These are phyloP conservation scores for Cercospora sp. DNA, from an alignment of 2,329 filamentous ascomycete species.

Conservation along the genomic window DNA sequence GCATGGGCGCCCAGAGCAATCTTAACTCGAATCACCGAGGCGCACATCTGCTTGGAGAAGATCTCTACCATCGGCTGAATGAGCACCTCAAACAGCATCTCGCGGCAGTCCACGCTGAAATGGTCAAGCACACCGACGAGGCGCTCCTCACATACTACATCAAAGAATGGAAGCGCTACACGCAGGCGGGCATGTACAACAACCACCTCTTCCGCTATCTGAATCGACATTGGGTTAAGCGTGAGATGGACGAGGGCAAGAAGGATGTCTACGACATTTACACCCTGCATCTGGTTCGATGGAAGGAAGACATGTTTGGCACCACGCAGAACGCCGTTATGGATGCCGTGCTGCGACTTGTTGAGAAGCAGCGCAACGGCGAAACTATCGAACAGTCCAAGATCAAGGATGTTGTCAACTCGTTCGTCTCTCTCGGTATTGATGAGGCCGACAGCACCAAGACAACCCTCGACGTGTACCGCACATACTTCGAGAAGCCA, in stretches of 20 bases:
- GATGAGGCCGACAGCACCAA: constrained; percentile 92
- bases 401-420: constrained; percentile 96
- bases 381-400: constrained; percentile 97
- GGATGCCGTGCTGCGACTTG: constrained; percentile 88
- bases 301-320: constrained; percentile 88
- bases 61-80: constrained; percentile 89
- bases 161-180: constrained; percentile 94
- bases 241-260: constrained; percentile 98
- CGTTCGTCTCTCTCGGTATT: constrained; percentile 87
- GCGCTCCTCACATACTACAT: constrained; percentile 91
- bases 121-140: constrained; percentile 81
- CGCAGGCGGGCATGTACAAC: constrained; percentile 92
- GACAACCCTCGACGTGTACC: constrained; percentile 92
- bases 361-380: constrained; percentile 95
- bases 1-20: constrained; percentile 45
- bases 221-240: constrained; percentile 98
- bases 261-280: constrained; percentile 98
- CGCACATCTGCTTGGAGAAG: constrained; percentile 91
- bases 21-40: constrained; percentile 66
- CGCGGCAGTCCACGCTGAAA: constrained; percentile 66
- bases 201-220: constrained; percentile 96
- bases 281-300: constrained; percentile 91
- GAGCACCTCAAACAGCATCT: constrained; percentile 81
- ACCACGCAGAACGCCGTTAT: constrained; percentile 86
- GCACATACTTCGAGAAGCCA: constrained; percentile 86